Base-by-base conservation (phyloP, 306 rosid genomes). In the Vigna nakashimae region DNA sequence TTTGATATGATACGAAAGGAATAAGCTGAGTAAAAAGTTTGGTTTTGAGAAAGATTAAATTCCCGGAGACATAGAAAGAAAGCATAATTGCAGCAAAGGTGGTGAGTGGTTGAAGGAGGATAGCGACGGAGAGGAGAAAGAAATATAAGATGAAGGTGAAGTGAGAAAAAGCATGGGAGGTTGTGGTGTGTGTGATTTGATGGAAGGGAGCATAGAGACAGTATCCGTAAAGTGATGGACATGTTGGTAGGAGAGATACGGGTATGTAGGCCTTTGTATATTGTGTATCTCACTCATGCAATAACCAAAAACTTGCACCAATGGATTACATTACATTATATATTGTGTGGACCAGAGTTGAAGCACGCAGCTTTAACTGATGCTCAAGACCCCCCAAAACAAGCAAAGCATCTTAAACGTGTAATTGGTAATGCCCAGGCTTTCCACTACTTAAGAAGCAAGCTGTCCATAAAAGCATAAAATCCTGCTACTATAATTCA, bases 361-460 rank as follows among this genome's bases (percentile, higher is more conserved):
- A 62, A 78, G 74, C 80, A 77, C 22, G 73, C 88, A 84, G 90
- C 92, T 88, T 91, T 86, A 84, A 76, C 81, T 74, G 75, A 69
- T 79, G 78, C 71, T 46, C 18, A 81, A 82, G 50, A 26, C 74
- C 67, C 84, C 62, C 88, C 87, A 82, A 86, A 83, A 89, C 85
- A 84, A 84, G 92, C 82, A 86, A 86, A 85, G 94, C 87, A 86
- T 88, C 86, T 85, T 76, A 46, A 69, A 83, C 74, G 51, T 78
- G 79, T 30, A 59, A 53, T 58, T 48, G 80, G 68, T 67, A 69
- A 79, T 71, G 49, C 42, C 32, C 62, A 69, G 10, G 57, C 69
- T 80, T 84, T 79, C 72, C 75, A 82, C 82, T 81, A 82, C 79
- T 32, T 75, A 73, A 76, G 42, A 90, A 81, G 80, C 78, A 79